phyloP scores from a whole-genome alignment of 2,329 filamentous ascomycete species.

The Fusarium ambrosium region DNA sequence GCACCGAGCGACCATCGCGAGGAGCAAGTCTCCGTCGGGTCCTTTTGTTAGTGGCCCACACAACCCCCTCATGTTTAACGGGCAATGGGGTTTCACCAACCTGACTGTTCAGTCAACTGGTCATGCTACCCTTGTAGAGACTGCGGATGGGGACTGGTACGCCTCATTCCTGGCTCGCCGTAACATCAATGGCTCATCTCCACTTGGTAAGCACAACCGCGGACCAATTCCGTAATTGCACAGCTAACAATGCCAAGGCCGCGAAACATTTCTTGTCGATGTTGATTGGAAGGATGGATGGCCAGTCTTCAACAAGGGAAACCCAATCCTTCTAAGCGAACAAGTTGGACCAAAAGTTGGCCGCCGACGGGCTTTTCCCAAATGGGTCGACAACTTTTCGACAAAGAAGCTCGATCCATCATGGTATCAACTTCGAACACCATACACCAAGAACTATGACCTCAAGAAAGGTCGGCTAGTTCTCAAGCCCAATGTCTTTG shows the following conservation, averaged over 20 bases:
- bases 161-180: background rate
- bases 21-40: background rate
- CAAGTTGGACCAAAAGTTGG: background rate
- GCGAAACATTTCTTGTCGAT: background rate
- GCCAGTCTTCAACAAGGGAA: background rate
- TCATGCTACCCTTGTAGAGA: background rate
- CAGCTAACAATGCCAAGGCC: background rate
- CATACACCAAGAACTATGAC: background rate
- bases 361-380: background rate
- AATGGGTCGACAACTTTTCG: background rate
- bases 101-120: slow-evolving; percentile 2
- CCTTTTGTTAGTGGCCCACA: background rate
- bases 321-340: background rate
- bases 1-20: background rate
- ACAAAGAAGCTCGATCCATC: background rate
- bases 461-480: background rate
- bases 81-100: background rate
- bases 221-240: too few species aligned
- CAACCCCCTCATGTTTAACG: background rate
- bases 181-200: background rate
- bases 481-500: background rate
- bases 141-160: background rate
- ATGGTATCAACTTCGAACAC: background rate
- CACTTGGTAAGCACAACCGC: background rate
- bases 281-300: slow-evolving; percentile 1